phyloP scores from a whole-genome alignment of 768 basidiomycete species.

The Agrocybe pediades region DNA sequence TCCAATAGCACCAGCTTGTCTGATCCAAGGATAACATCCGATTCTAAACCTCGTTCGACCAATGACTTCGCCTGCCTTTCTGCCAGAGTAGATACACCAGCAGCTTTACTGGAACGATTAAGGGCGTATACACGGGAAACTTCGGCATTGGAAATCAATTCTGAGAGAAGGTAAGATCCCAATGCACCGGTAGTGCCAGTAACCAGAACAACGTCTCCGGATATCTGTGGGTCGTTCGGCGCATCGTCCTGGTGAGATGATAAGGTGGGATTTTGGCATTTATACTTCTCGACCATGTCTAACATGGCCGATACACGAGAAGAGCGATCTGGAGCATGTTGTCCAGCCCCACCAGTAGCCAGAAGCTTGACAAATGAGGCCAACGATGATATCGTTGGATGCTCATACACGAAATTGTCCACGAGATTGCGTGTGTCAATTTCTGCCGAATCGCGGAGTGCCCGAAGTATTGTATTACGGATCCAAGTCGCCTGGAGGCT shows the following conservation, averaged over 20 bases:
- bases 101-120: slow-evolving; percentile 25
- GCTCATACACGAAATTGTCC: slow-evolving; percentile 10
- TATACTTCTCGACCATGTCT: slow-evolving; percentile 5
- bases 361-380: slow-evolving; percentile 1
- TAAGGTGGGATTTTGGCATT: too few relatives aligned
- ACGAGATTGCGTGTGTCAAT: slow-evolving; percentile 3
- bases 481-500: slow-evolving; percentile 15
- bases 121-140: slow-evolving; percentile 32
- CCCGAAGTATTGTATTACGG: slow-evolving; percentile 6
- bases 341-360: not conserved
- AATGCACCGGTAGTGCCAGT: slow-evolving; percentile 40
- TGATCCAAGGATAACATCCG: not conserved
- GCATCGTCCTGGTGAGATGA: too few relatives aligned
- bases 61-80: slow-evolving; percentile 10
- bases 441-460: slow-evolving; percentile 1
- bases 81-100: not conserved
- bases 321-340: not conserved
- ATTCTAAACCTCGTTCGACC: not conserved
- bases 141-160: slow-evolving; percentile 21
- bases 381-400: slow-evolving; percentile 4
- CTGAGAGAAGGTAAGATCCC: slow-evolving; percentile 32
- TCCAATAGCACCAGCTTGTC: slow-evolving; percentile 5
- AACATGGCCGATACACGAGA: slow-evolving; percentile 1
- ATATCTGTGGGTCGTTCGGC: too few relatives aligned
- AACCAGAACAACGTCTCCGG: slow-evolving; percentile 24